Conservation (phyloP, 2,329 filamentous ascomycete genomes). For the Plectosphaerella cucumerina region DNA sequence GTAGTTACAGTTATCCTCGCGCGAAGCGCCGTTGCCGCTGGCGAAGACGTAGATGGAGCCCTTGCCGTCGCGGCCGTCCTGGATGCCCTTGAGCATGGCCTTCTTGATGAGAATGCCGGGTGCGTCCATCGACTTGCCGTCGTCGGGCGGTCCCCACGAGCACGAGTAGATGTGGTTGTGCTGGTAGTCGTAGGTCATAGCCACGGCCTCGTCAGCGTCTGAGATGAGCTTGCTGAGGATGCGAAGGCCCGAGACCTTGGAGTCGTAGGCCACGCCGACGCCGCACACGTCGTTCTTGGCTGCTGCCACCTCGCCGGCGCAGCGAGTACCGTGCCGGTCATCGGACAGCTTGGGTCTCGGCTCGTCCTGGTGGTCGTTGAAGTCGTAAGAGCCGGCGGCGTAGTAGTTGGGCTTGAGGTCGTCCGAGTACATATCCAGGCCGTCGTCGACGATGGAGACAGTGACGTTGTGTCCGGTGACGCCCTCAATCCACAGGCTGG, state of each 20-base stretch:
- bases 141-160: conserved; percentile 95
- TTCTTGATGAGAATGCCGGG: conserved; percentile 83
- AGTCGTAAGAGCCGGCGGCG: conserved; percentile 88
- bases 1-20: conserved; percentile 97
- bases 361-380: conserved; percentile 78
- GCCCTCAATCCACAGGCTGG: conserved; percentile 83
- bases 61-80: conserved; percentile 76
- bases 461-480: conserved; percentile 86
- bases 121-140: conserved; percentile 89
- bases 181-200: conserved; percentile 88
- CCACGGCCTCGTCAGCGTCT: conserved; percentile 86
- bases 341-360: conserved; percentile 80
- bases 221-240: conserved; percentile 89
- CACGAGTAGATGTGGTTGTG: conserved; percentile 97
- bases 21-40: conserved; percentile 84
- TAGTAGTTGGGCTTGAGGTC: conserved; percentile 95
- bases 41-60: conserved; percentile 97
- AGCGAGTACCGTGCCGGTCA: conserved; percentile 88
- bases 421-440: conserved; percentile 90
- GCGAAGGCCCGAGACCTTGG: conserved; percentile 84
- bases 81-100: conserved; percentile 88
- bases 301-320: conserved; percentile 89
- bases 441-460: conserved; percentile 93
- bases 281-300: conserved; percentile 92
- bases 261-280: conserved; percentile 91